phyloP scores from a whole-genome alignment of 176 grass and related monocot species.

The Elaeis guineensis region DNA sequence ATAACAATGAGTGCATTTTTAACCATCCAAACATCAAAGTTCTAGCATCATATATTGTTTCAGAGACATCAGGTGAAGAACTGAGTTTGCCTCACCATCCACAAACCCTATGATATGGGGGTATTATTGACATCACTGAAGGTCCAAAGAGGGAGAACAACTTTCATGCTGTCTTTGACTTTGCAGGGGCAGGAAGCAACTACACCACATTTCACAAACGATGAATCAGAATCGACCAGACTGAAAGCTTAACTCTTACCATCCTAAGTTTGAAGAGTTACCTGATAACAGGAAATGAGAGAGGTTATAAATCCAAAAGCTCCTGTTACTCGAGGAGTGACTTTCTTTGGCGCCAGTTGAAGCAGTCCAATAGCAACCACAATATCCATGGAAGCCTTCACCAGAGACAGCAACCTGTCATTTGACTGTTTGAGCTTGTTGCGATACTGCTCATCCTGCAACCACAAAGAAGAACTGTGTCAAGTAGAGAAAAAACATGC shows the following conservation, averaged over 20 bases:
- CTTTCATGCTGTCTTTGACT: slow-evolving; percentile 13
- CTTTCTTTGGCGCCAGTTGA: slow-evolving; percentile 65
- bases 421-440: slow-evolving; percentile 77
- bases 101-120: too few species aligned
- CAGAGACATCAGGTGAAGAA: too few species aligned
- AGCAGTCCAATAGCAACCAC: slow-evolving; percentile 87
- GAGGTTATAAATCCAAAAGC: slow-evolving; percentile 75
- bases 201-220: slow-evolving; percentile 1
- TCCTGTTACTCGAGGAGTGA: slow-evolving; percentile 81
- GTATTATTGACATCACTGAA: too few species aligned
- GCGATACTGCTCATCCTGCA: slow-evolving; percentile 65
- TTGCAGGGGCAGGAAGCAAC: slow-evolving; percentile 38
- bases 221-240: neutral
- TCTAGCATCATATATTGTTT: too few species aligned
- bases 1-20: too few species aligned
- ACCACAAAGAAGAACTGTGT: neutral
- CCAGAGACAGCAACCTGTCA: slow-evolving; percentile 61
- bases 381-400: slow-evolving; percentile 68
- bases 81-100: too few species aligned
- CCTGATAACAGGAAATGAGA: slow-evolving; percentile 74
- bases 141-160: too few species aligned
- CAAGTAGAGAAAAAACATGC: neutral
- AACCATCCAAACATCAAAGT: too few species aligned
- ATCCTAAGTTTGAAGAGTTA: neutral
- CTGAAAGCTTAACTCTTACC: neutral